These are phyloP conservation scores for Saccharomycopsis selenospora DNA, from an alignment of 805 yeast species.

Conservation along the genomic window DNA sequence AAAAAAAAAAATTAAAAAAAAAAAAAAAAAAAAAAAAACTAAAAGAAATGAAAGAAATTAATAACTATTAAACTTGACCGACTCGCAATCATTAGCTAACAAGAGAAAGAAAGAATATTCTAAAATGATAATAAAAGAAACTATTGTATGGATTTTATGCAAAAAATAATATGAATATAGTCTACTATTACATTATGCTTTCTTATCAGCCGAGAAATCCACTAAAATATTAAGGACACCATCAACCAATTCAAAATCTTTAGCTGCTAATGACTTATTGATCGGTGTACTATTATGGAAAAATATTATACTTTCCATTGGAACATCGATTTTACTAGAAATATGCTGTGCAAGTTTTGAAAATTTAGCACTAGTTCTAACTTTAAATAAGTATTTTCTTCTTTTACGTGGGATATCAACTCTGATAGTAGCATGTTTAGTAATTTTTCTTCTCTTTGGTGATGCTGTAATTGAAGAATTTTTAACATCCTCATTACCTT, in stretches of 20 bases:
- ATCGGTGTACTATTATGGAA: neutral
- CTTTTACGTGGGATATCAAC: constrained; percentile 3
- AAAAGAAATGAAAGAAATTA: too few species aligned
- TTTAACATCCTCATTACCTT: neutral
- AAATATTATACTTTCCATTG: constrained; percentile 4
- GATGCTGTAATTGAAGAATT: neutral
- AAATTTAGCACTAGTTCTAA: constrained; percentile 6
- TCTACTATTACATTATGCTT: neutral
- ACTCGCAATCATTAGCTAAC: too few species aligned
- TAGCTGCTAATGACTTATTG: constrained; percentile 3
- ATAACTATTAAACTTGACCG: too few species aligned
- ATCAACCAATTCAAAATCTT: neutral
- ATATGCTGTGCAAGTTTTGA: constrained; percentile 8
- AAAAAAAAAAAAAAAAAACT: too few species aligned
- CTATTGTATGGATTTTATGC: too few species aligned
- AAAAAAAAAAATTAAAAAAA: too few species aligned
- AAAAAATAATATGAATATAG: neutral
- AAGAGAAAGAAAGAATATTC: too few species aligned
- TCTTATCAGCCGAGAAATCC: neutral
- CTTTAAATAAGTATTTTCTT: constrained; percentile 2
- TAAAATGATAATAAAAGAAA: too few species aligned
- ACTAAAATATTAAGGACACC: neutral
- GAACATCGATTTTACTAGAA: constrained; percentile 1
- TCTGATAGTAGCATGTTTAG: neutral
- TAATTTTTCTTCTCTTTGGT: neutral